Evolutionary conservation across 2,329 filamentous ascomycete species (phyloP), one percentile per base, ranked within the genome.

Genomic region (Westerdykella ornata): DNA sequence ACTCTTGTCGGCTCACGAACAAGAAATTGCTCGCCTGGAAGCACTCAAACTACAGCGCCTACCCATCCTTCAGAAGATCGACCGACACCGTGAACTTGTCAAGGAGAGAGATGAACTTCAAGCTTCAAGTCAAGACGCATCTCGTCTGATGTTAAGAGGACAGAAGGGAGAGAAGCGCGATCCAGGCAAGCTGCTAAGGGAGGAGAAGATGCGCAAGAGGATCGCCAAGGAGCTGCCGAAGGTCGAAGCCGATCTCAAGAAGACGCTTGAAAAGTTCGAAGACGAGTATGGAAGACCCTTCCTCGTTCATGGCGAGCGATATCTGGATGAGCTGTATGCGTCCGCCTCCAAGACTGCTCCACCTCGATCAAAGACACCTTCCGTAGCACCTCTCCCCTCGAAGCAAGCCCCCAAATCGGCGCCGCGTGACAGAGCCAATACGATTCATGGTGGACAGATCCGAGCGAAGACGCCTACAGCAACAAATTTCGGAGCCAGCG

Each of bases 201-300:
- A 98, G 62, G 92, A 98, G 70, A 98, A 97, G 76, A 94, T 95
- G 87, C 82, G 92, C 45, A 98, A 98, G 77, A 79, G 89, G 43
- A 96, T 98, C 47, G 78, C 89, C 18, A 98, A 97, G 67, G 92
- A 98, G 60, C 73, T 98, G 20, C 92, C 92, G 42, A 97, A 94
- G 71, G 76, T 98, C 33, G 82, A 90, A 43, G 77, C 76, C 0
- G 88, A 97, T n/a, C 70, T 98, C 44, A 78, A 79, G 50, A 90
- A 82, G 63, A 75, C 78, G n/a, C 75, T 98, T 19, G 85, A 90
- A 61, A 71, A 76, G 35, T 98, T 88, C 82, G 92, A 98, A 63
- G 84, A 94, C 39, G 92, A 97, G 60, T 96, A 90, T 63, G 90
- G 88, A 3, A 81, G 88, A 9, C 87, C 89, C 3, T 98, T 98